Base-by-base conservation (phyloP, 768 basidiomycete genomes). In the Psilocybe sp. region DNA sequence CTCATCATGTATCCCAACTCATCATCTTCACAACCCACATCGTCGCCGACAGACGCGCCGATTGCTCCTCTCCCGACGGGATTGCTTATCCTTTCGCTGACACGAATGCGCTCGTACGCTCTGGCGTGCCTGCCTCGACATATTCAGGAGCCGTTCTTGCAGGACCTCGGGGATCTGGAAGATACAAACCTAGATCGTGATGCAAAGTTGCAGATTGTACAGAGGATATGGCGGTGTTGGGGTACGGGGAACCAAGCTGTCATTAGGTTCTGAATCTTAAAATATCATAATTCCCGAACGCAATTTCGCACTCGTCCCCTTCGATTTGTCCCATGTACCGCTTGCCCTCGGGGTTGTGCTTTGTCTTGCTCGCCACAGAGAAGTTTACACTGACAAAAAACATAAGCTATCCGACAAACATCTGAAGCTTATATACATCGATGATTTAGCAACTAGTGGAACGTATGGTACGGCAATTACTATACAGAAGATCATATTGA, bases 211-310 rank as follows among this genome's bases (percentile, higher is more conserved):
- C 69, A 76, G 40, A 86, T 94, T 2, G 72, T 96, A 4, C 82
- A 92, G 43, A 70, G 91, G 62, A 92, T 96, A 83, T 92, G 93
- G 91, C 80, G 87, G 58, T 82, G 82, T 48, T 98, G 92, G 92
- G 87, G 87, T 0, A 67, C 58, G 6, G 69, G 73, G n/a, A 43
- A 32, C 3, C 41, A 72, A 89, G 15, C 84, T 79, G 15, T 93
- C 84, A 88, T 69, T 61, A n/a, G 51, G 43, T 47, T 54, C 44
- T 51, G 46, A 40, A 2, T 1, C 15, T 3, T 10, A 23, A 15
- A 11, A 8, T 44, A 11, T 4, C 3, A 28, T 7, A 28, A 28
- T 28, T 3, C 23, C 23, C 23, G 7, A 28, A 28, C 7, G 3
- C 7, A n/a, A n/a, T 28, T 7, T 28, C 23, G 23, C 23, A 28